Percentiles rank a stretch among this genome's conserved stretches.
Conservation (phyloP, 257 asterid species). For the Fraxinus quadrangulata region DNA sequence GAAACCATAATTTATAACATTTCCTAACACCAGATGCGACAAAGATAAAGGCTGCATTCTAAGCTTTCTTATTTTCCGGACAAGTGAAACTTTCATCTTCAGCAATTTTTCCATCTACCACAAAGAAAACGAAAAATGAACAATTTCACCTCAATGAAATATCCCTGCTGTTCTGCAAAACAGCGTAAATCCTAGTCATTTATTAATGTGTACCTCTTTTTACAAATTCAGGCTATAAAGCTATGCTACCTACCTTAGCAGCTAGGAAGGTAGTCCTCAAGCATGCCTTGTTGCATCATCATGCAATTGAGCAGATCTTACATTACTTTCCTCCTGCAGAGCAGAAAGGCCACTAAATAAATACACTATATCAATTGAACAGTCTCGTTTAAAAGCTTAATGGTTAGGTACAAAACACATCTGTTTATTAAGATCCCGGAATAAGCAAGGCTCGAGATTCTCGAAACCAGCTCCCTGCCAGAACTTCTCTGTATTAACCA, state of each 20-base stretch:
- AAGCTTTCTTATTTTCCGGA: conserved; percentile 26
- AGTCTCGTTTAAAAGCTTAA: neutral
- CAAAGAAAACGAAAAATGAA: conserved; percentile 22
- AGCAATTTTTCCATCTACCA: conserved; percentile 10
- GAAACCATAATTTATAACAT: conserved; percentile 5
- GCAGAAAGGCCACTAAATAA: conserved; percentile 19
- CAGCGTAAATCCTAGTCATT: conserved; percentile 1
- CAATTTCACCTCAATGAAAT: conserved; percentile 3
- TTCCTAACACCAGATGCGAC: conserved; percentile 17
- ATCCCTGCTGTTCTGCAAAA: conserved; percentile 25
- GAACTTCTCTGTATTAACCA: neutral
- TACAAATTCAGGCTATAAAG: conserved; percentile 3
- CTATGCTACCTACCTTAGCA: conserved; percentile 18
- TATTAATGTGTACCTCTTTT: neutral
- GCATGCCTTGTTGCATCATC: conserved; percentile 80
- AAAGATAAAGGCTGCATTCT: conserved; percentile 17
- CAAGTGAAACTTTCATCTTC: neutral
- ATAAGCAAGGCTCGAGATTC: neutral
- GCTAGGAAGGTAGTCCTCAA: conserved; percentile 41
- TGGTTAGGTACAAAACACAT: neutral
- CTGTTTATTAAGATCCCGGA: neutral
- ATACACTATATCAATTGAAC: neutral
- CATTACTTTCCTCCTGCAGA: conserved; percentile 75
- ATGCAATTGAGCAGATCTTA: conserved; percentile 80
- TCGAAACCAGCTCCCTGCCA: neutral